Evolutionary conservation across 2,329 filamentous ascomycete genomes (phyloP), one percentile per base, ranked within the genome.

Genomic region (Talaromyces islandicus): DNA sequence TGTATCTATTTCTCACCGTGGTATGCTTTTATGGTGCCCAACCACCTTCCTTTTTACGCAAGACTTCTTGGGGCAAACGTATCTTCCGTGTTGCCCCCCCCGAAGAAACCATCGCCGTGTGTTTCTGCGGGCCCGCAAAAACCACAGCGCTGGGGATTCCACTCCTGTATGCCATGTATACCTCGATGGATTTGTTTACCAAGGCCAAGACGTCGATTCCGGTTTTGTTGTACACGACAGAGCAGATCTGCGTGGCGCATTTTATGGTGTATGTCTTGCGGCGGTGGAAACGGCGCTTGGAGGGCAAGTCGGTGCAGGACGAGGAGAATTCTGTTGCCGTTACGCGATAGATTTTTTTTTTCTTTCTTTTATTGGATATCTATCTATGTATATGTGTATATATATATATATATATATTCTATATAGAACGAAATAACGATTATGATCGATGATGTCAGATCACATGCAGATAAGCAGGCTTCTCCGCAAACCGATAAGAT

Each of bases 101-200:
- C 41, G 81, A 83, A 60, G 85, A 90, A 66, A 83, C 87, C 0
- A 83, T 90, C 55, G 87, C 88, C 0, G 83, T 89, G 14, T 90
- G 87, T 65, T 90, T 90, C 71, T 90, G 87, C 66, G 86, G 85
- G 27, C 87, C 88, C 0, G 88, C 88, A 14, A 91, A 91, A 73
- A 89, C 88, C 2, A 87, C 87, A 1, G 86, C 84, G 2, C 78
- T 91, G 60, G 87, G 88, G 0, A 88, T 91, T 7, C 88, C 88
- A 0, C 70, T 91, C 29, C 80, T 85, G 56, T 83, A 84, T 32
- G 83, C 88, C 61, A 90, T 91, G 83, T 91, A 71, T 68, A 58
- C 65, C 4, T 68, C 68, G 1, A 57, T 74, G 29, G 70, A 73
- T 56, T 62, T 75, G 5, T 71, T 67, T 32, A 64, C 67, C 27